Evolutionary conservation across 306 rosid genomes (phyloP), one percentile per base, ranked within the genome.

Genomic region (Acacia confusa): DNA sequence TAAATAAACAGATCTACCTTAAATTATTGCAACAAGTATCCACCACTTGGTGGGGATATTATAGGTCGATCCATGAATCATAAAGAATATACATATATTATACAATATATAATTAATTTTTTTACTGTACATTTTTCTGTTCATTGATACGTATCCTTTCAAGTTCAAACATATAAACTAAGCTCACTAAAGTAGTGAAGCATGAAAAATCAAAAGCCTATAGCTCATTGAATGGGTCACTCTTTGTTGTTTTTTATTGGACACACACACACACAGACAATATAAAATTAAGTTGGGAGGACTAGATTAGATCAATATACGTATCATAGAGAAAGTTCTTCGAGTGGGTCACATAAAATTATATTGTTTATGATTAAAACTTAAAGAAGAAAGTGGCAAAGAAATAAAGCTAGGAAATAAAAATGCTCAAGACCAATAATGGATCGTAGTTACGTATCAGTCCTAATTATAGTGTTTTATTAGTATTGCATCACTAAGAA

Each of bases 381-480:
- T 3, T 40, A 9, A 68, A 20, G 44, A 67, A 38, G 45, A 40
- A 19, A 19, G 80, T 43, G n/a, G 66, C 41, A 80, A 45, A 76
- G 30, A 41, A 79, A 45, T 12, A 45, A 70, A 81, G 75, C 71
- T 78, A 75, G n/a, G 70, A 81, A 70, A 22, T 57, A 55, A 19
- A 19, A 53, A n/a, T 76, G 84, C 83, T 76, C 22, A 27, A 81
- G 81, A 80, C 73, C 68, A 76, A 78, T 79, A 76, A 75, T 79
- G 84, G 86, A 67, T 73, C 28, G 50, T 67, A 82, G 63, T 55
- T 70, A 24, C 75, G 75, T 70, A 70, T 70, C 17, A 22, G 40
- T 14, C 24, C 14, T 71, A 5, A 44, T 25, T 70, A 45, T 28
- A 63, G 78, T 81, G 66, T 60, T 60, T 12, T 60, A 60, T 11